These are phyloP conservation scores for Aspergillus nidulans DNA, from an alignment of 495 filamentous ascomycete genomes.

Conservation along the genomic window DNA sequence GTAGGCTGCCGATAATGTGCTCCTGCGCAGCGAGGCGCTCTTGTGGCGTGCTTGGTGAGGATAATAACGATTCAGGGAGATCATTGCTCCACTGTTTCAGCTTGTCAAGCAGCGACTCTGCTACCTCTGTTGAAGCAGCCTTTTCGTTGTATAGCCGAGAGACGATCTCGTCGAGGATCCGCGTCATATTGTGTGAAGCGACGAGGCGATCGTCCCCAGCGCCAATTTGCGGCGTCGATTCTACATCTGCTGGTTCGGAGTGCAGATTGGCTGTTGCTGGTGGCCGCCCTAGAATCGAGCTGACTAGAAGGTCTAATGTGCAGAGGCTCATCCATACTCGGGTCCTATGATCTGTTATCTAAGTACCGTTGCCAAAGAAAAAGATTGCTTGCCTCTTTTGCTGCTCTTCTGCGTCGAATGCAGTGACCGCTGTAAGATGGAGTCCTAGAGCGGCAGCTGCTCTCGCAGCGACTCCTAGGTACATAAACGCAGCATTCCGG, in stretches of 20 bases:
- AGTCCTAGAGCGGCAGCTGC: slow-evolving; percentile 41
- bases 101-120: slow-evolving; percentile 31
- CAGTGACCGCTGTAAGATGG: slow-evolving; percentile 18
- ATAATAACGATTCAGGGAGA: slow-evolving; percentile 26
- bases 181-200: slow-evolving; percentile 33
- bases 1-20: slow-evolving; percentile 34
- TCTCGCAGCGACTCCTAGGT: slow-evolving; percentile 41
- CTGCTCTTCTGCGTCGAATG: background rate
- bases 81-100: slow-evolving; percentile 34
- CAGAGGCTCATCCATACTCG: slow-evolving; percentile 43
- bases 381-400: slow-evolving; percentile 20
- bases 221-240: background rate
- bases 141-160: slow-evolving; percentile 28
- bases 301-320: slow-evolving; percentile 39
- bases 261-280: slow-evolving; percentile 30
- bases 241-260: slow-evolving; percentile 14
- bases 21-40: slow-evolving; percentile 19
- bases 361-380: background rate
- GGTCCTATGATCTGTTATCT: slow-evolving; percentile 16
- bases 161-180: slow-evolving; percentile 36
- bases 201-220: slow-evolving; percentile 19
- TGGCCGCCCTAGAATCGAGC: slow-evolving; percentile 41
- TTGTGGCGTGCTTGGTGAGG: slow-evolving; percentile 18
- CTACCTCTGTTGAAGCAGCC: slow-evolving; percentile 28
- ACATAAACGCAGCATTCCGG: slow-evolving; percentile 48